Percentiles rank a stretch among this genome's conserved stretches.
These are phyloP conservation scores for Euclidium syriacum DNA, from an alignment of 345 rosid genomes.

Conservation along the genomic window DNA sequence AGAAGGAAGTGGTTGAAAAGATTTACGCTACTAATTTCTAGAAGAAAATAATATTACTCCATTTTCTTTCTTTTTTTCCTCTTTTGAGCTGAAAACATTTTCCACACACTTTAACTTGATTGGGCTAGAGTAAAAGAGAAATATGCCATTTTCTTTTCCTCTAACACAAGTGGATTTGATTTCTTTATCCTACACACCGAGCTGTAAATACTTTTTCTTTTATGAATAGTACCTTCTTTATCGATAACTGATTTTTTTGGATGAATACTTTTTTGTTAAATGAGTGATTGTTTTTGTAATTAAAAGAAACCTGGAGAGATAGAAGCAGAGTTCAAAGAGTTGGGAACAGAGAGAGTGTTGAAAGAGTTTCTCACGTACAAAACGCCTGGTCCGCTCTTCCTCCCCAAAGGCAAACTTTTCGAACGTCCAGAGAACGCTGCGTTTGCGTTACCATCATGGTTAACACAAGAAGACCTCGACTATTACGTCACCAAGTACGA, in stretches of 20 bases:
- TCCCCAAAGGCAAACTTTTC: constrained; percentile 51
- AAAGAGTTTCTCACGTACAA: constrained; percentile 43
- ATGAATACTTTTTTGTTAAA: background rate
- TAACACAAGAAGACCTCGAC: constrained; percentile 49
- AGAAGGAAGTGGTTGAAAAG: no score
- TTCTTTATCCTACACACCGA: background rate
- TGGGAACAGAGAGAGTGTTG: constrained; percentile 45
- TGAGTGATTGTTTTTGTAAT: background rate
- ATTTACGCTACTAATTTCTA: no score
- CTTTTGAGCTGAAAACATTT: no score
- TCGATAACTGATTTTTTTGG: background rate
- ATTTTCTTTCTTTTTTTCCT: no score
- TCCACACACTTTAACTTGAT: no score
- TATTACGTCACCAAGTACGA: constrained; percentile 46
- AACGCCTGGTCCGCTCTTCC: constrained; percentile 44
- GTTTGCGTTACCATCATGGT: constrained; percentile 58
- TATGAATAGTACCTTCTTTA: no score
- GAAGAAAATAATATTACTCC: no score
- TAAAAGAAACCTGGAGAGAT: constrained; percentile 57
- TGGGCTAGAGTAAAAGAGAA: no score
- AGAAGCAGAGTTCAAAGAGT: constrained; percentile 47
- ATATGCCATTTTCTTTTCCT: no score
- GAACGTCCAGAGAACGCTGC: constrained; percentile 24
- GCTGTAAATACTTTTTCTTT: background rate
- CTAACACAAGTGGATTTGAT: background rate